Evolutionary conservation across 768 basidiomycete genomes (phyloP), one percentile per base, ranked within the genome.

Genomic region (Cystobasidium tubakii): DNA sequence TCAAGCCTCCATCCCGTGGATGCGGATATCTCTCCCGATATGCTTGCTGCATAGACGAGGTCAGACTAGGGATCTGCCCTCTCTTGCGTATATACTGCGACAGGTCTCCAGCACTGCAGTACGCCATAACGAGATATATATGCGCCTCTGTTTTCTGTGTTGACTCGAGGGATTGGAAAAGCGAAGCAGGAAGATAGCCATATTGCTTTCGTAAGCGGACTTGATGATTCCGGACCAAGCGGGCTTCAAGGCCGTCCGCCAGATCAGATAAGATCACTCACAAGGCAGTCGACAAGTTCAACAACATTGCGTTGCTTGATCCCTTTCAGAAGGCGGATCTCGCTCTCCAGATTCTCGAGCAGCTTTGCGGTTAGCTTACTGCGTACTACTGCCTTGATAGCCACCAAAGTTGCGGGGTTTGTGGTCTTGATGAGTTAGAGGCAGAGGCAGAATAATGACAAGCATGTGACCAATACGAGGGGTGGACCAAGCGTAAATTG

Each of bases 21-120:
- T 98, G 95, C 4, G 90, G 89, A 81, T 92, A 98, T 79, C 89
- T 54, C 54, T 23, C 75, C 53, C 89, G 84, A 19, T 87, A 86
- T 31, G 87, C 88, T 6, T 88, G 85, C 17, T 84, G 82, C 1
- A 92, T 89, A 0, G 86, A 80, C 73, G 91, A 95, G 80, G 94
- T 90, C 15, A 98, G 85, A 1, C 89, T 88, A 60, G 95, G 90
- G 55, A 98, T 88, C 21, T 89, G 87, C 19, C 95, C 96, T n/a
- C 94, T 88, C 80, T 91, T 92, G 88, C 92, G 93, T 85, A 98
- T 95, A 79, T 98, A 98, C 77, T 91, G 88, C 0, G 92, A 91
- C 62, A 99, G 87, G 82, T 99, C 96, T 1, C 94, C 94, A 1
- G 94, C 95, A 0, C 92, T 87, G 80, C 96, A 98, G 81, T 87